Base-by-base conservation (phyloP, 805 yeast genomes). In the Saccharomycopsis oosterbeekiorum region DNA sequence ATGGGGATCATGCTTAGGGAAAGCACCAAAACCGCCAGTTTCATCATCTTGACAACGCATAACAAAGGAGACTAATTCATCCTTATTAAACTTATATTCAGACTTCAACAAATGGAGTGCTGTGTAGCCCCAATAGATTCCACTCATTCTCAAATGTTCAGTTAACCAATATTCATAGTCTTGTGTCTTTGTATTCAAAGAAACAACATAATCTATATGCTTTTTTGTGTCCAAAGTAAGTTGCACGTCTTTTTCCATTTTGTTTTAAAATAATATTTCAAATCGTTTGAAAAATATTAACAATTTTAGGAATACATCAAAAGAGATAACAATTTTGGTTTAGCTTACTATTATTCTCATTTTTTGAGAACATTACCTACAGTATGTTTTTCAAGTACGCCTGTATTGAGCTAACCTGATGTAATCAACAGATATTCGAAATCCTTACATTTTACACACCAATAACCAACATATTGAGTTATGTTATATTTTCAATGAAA, bases 41-140 rank as follows among this genome's bases (percentile, higher is more conserved):
- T 70, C 70, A 0, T 67, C 68, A 64, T 84, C 80, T 21, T 29
- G 14, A 21, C 65, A 63, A 14, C 78, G 74, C 67, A 82, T 60
- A 2, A 93, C 88, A 70, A 85, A 94, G n/a, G 76, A 73, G 1
- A 88, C 72, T 14, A 93, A 82, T 6, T 86, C 88, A 0, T 77
- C 73, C 59, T 78, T 76, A n/a, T 84, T 77, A 61, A 93, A 80
- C 0, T 84, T 80, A 14, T 80, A 80, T 40, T 78, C 73, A 1
- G 84, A 75, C 36, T 80, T 77, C 72, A 93, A 70, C 1, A 86
- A 72, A 57, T 81, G 80, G 39, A 92, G 72, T 0, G 97, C 90
- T 17, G 88, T 86, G 2, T 89, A 75, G 0, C 97, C 98, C 99
- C 99, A 94, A 71, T 94, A 94, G 0, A 94, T 78, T 1, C 98